These are phyloP conservation scores for Suhomyces bribrorum DNA, from an alignment of 1,139 yeast species.

Conservation along the genomic window DNA sequence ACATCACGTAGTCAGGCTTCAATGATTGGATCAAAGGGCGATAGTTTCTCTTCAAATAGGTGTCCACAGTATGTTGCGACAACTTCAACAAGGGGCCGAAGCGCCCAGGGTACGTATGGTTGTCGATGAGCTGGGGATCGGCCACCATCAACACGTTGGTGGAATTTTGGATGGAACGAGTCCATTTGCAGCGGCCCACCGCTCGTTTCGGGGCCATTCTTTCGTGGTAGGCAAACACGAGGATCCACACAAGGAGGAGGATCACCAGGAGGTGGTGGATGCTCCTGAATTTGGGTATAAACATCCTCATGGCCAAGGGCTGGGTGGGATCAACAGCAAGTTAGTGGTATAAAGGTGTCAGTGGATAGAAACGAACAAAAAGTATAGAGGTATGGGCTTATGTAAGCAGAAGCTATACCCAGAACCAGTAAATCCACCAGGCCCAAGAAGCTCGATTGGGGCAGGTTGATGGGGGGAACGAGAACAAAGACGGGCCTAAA, in stretches of 20 bases:
- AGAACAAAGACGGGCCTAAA: no score
- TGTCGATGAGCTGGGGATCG: constrained; percentile 50
- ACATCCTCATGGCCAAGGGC: constrained; percentile 2
- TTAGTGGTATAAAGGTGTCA: no score
- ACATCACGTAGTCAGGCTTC: constrained; percentile 47
- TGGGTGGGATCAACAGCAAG: no score
- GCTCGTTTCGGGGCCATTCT: constrained; percentile 29
- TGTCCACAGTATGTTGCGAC: constrained; percentile 52
- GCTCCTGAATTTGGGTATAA: constrained; percentile 26
- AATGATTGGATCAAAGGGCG: constrained; percentile 36
- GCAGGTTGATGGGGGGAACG: no score
- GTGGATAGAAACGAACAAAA: no score
- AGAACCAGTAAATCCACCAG: no score
- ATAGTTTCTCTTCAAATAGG: constrained; percentile 50
- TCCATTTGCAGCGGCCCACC: constrained; percentile 39
- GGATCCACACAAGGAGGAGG: constrained; percentile 28
- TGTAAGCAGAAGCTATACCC: no score
- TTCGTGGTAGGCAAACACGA: constrained; percentile 37
- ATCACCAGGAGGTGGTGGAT: constrained; percentile 27
- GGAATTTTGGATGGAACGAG: constrained; percentile 3
- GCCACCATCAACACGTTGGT: constrained; percentile 40
- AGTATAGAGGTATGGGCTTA: no score
- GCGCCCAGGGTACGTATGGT: constrained; percentile 53
- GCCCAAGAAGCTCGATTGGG: no score
- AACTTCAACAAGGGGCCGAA: constrained; percentile 33